Conservation (phyloP, 2,329 filamentous ascomycete genomes). For the Samsoniella hepiali region DNA sequence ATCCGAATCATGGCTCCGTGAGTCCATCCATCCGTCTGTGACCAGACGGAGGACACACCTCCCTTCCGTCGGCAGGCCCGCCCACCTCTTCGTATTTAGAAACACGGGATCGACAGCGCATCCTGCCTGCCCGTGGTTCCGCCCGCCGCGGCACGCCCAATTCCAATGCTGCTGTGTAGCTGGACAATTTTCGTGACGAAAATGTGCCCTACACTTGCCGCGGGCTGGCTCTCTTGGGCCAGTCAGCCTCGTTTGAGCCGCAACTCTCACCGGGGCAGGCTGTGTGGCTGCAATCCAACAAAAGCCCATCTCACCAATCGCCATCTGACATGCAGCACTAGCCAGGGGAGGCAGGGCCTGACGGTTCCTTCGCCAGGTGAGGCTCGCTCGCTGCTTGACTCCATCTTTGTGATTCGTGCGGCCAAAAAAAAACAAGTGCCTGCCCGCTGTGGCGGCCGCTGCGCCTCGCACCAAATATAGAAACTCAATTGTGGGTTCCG, state of each 20-base stretch:
- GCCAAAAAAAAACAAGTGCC: neutral
- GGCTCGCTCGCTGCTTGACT: neutral
- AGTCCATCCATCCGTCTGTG: neutral
- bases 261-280: neutral
- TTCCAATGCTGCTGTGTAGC: neutral
- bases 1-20: neutral
- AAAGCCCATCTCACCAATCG: conserved; percentile 5
- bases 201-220: neutral
- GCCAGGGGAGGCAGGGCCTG: neutral
- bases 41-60: neutral
- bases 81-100: conserved; percentile 9
- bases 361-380: neutral
- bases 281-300: neutral
- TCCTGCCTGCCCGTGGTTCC: neutral
- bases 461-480: conserved; percentile 7
- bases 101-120: conserved; percentile 3
- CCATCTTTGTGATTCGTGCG: neutral
- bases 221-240: neutral
- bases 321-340: conserved; percentile 3
- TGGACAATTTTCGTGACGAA: neutral
- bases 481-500: neutral
- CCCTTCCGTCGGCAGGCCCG: neutral
- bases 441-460: neutral
- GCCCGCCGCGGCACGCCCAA: neutral
- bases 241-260: neutral